Base-by-base conservation (phyloP, 495 filamentous ascomycete species). In the Aspergillus funiculosus region DNA sequence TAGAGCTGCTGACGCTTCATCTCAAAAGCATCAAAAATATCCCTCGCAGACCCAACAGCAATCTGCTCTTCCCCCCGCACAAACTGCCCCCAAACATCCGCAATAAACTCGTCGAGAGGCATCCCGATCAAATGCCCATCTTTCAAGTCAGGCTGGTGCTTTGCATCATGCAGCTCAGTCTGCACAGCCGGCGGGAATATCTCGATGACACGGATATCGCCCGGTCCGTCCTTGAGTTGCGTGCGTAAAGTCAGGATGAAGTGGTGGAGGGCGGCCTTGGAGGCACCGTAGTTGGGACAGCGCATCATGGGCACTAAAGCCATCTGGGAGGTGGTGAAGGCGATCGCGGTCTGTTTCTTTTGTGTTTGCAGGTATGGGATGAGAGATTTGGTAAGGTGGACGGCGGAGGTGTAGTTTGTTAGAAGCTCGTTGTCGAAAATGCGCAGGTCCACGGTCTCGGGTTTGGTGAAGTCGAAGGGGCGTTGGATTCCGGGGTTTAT, bases 121-220 rank as follows among this genome's bases (percentile, higher is more conserved):
- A 88, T 85, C 0, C 82, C 83, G 9, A 76, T 67, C 17, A 63
- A 32, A 40, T 67, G 46, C 3, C 72, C 75, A 43, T 74, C 64
- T 46, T 74, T 70, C 10, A 63, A 15, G 31, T 63, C 65, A 2
- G 64, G 62, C 37, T 68, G 62, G 34, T 72, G 59, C 37, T 56
- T 58, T 1, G 50, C 47, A 49, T 62, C 67, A 39, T 72, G 70
- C 19, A 74, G 43, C 50, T 75, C 69, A 0, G 67, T 88, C 70
- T 83, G 79, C 21, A 87, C 81, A 2, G 79, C 76, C 3, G 84
- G 82, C 8, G 83, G 83, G 42, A 81, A 69, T 13, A 86, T 67
- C 66, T 88, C 83, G 17, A 86, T 50, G 9, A 87, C 72, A 41
- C 71, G 71, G 29, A 86, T 64, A 39, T 72, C 55, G 0, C 63